phyloP scores from a whole-genome alignment of 2,329 filamentous ascomycete species.

The Exophiala lecanii-corni region DNA sequence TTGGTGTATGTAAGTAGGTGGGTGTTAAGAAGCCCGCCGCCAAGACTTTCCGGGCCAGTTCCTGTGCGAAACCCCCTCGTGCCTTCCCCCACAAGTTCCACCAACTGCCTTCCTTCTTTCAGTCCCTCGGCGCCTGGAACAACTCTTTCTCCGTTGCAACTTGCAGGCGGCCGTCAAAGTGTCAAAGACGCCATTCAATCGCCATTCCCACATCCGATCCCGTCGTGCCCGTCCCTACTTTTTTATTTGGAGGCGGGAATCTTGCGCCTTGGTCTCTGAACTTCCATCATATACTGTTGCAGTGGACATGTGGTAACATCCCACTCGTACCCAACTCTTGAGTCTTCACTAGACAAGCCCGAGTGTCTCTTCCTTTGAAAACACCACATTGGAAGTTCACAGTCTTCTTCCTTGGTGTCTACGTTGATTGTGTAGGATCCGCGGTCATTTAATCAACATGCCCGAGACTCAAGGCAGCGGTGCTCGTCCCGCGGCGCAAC shows the following conservation, averaged over 20 bases:
- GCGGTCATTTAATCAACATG: constrained; percentile 18
- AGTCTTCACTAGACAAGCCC: not conserved
- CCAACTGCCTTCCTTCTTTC: no score
- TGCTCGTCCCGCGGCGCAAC: constrained; percentile 9
- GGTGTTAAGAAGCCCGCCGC: no score
- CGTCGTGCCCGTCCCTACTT: no score
- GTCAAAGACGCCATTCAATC: not conserved
- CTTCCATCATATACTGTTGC: not conserved
- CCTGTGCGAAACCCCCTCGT: no score
- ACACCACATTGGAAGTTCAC: no score
- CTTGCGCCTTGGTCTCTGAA: not conserved
- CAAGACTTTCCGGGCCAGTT: no score
- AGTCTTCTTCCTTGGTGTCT: no score
- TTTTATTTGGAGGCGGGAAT: not conserved
- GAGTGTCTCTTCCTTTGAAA: not conserved
- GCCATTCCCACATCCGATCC: no score
- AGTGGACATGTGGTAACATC: not conserved
- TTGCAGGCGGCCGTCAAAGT: not conserved
- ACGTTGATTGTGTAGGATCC: no score
- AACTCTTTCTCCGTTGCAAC: not conserved
- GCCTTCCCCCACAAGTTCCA: no score
- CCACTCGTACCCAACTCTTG: not conserved
- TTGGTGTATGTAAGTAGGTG: no score
- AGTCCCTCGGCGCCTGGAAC: not conserved
- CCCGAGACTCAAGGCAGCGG: constrained; percentile 18